Evolutionary conservation across 257 asterid species (phyloP), one percentile per base, ranked within the genome.

Genomic region (Datura wrightii): DNA sequence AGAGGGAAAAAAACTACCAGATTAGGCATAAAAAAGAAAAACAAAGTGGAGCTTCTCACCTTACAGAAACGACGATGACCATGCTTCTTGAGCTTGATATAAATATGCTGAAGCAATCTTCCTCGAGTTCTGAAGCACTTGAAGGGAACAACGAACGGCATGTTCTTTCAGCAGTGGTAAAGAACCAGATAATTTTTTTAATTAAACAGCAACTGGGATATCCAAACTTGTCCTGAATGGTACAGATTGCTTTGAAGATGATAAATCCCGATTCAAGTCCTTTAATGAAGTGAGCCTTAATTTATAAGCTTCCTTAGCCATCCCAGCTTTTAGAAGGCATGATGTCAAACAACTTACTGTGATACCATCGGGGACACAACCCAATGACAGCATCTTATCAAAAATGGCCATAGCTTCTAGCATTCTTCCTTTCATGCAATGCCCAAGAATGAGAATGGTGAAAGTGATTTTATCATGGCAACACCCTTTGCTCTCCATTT

Each of bases 371-470:
- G 98, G 98, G 53, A 82, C 88, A 88, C 98, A 93, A 46, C 94
- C 97, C 60, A 92, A 88, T 46, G 87, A 85, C 83, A 92, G 72
- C 99, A 94, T 96, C 90, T 92, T 93, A 83, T 89, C 83, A 82
- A 90, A 96, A 82, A 96, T 79, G 59, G 84, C 86, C 83, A 93
- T 87, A 48, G 97, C 98, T 84, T 94, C 98, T 84, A 69, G 63
- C 94, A 93, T 90, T 90, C 97, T 93, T 84, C 99, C 99, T 90
- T 94, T 96, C 99, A 94, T 93, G 90, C 99, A 95, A 80, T 95
- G 98, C 85, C 99, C 99, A 53, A 95, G 54, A 87, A 95, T 95
- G 86, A 97, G 93, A 87, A 94, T 97, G 56, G 98, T 97, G 86
- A 90, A 97, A 18, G 99, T 97, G 87, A 91, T 85, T 89, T 91